Evolutionary conservation across 2,329 filamentous ascomycete species (phyloP).

Genomic region (Chaetomium strumarium): DNA sequence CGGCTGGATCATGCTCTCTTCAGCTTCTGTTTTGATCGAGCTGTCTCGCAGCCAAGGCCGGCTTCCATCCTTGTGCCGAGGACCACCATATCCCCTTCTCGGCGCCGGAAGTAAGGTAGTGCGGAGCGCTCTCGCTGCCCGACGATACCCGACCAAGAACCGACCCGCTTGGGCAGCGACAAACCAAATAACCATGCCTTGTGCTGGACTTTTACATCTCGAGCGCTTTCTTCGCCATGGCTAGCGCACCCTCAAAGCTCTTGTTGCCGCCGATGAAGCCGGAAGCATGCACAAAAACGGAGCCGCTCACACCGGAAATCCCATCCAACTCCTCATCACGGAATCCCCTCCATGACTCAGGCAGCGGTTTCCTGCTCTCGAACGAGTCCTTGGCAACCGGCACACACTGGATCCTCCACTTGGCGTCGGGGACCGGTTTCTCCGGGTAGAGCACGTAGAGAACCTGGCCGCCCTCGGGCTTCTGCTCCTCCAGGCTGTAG

Average conservation of each 20-base stretch:
- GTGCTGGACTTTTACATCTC: slow-evolving; percentile 26
- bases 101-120: neutral
- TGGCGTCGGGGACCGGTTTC: slow-evolving; percentile 64
- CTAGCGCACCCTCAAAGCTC: slow-evolving; percentile 79
- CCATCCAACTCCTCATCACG: slow-evolving; percentile 78
- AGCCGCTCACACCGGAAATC: slow-evolving; percentile 61
- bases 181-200: neutral
- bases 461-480: slow-evolving; percentile 48
- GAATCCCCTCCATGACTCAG: slow-evolving; percentile 86
- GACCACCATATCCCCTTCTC: neutral
- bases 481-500: slow-evolving; percentile 72
- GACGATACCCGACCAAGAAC: neutral
- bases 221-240: slow-evolving; percentile 76
- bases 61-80: neutral
- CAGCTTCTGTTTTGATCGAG: neutral
- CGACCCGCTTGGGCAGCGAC: slow-evolving; percentile 12
- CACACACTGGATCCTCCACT: slow-evolving; percentile 95
- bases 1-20: neutral
- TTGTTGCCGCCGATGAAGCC: slow-evolving; percentile 96
- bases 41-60: neutral
- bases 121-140: neutral
- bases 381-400: slow-evolving; percentile 80
- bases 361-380: slow-evolving; percentile 83
- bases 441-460: slow-evolving; percentile 92
- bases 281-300: slow-evolving; percentile 88